These are phyloP conservation scores for Candida albicans DNA, from an alignment of 1,139 yeast species.

Conservation along the genomic window DNA sequence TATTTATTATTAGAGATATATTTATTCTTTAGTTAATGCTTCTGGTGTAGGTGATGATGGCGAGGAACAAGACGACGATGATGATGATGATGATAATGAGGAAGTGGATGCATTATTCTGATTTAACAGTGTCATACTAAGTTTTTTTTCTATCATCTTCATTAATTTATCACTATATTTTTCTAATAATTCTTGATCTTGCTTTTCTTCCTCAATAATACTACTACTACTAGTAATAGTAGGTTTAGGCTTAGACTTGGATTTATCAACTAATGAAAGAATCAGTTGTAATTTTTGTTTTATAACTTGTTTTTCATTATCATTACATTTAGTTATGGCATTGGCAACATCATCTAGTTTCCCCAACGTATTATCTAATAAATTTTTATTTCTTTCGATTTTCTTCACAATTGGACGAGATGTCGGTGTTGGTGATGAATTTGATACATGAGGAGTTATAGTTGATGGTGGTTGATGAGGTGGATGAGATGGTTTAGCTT, in stretches of 20 bases:
- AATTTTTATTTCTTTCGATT: constrained; percentile 4
- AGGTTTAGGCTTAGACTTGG: background rate
- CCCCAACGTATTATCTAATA: constrained; percentile 5
- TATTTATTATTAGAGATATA: no score
- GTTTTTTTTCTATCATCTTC: constrained; percentile 23
- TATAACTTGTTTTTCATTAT: constrained; percentile 14
- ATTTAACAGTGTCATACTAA: constrained; percentile 5
- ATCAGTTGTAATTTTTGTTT: constrained; percentile 14
- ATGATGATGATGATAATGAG: no score
- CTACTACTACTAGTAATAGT: background rate
- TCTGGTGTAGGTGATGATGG: background rate
- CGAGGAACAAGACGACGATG: no score
- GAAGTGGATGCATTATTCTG: background rate
- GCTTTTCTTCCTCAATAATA: constrained; percentile 6
- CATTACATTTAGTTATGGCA: constrained; percentile 7
- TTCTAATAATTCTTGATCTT: constrained; percentile 22
- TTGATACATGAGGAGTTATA: constrained; percentile 4
- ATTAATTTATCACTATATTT: constrained; percentile 35
- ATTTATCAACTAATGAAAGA: constrained; percentile 7
- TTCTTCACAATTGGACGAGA: constrained; percentile 2
- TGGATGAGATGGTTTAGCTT: constrained; percentile 5
- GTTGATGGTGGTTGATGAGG: constrained; percentile 5
- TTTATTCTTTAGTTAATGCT: constrained; percentile 1
- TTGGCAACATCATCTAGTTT: constrained; percentile 10
- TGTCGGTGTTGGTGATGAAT: constrained; percentile 5